Percentiles rank a stretch among this genome's conserved stretches.
Evolutionary conservation across 352 stramenopile genomes (phyloP).

Genomic region (Phytopythium montanum): DNA sequence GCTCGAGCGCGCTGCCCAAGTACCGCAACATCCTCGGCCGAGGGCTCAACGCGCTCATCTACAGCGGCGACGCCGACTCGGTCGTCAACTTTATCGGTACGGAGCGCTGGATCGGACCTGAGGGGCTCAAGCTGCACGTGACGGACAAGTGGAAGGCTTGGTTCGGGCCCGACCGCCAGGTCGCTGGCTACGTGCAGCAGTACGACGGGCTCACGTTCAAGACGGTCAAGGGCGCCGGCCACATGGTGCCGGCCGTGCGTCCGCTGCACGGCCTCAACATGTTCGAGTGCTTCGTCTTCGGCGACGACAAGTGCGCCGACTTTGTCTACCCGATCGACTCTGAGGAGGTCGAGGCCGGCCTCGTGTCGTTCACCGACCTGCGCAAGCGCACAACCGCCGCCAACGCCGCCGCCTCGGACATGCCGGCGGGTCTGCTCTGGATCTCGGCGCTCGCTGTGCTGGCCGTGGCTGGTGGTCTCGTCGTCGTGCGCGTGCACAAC

Average conservation of each 20-base stretch:
- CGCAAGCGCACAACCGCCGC: too few relatives aligned
- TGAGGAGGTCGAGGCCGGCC: too few relatives aligned
- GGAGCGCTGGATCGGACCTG: slow-evolving; percentile 70
- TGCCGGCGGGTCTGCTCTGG: slow-evolving; percentile 14
- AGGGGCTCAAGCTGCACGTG: slow-evolving; percentile 72
- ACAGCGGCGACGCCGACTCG: slow-evolving; percentile 76
- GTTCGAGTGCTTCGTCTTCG: slow-evolving; percentile 82
- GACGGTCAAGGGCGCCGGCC: slow-evolving; percentile 90
- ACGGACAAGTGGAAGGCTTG: slow-evolving; percentile 66
- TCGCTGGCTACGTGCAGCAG: slow-evolving; percentile 85
- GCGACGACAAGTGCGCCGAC: slow-evolving; percentile 50
- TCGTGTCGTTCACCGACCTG: too few relatives aligned
- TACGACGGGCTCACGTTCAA: slow-evolving; percentile 87
- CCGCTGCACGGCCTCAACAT: slow-evolving; percentile 74
- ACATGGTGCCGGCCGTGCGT: slow-evolving; percentile 85
- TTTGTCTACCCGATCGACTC: too few relatives aligned
- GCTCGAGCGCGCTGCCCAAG: slow-evolving; percentile 49
- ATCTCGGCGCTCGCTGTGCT: slow-evolving; percentile 20
- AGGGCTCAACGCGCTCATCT: slow-evolving; percentile 60
- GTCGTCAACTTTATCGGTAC: slow-evolving; percentile 89
- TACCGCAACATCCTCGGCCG: slow-evolving; percentile 60
- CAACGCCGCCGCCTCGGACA: background rate
- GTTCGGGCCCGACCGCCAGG: slow-evolving; percentile 75
- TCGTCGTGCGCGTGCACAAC: slow-evolving; percentile 39
- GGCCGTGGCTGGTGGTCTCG: slow-evolving; percentile 25